Evolutionary conservation across 2,329 filamentous ascomycete genomes (phyloP), one percentile per base, ranked within the genome.

Genomic region (Polychaeton citri): DNA sequence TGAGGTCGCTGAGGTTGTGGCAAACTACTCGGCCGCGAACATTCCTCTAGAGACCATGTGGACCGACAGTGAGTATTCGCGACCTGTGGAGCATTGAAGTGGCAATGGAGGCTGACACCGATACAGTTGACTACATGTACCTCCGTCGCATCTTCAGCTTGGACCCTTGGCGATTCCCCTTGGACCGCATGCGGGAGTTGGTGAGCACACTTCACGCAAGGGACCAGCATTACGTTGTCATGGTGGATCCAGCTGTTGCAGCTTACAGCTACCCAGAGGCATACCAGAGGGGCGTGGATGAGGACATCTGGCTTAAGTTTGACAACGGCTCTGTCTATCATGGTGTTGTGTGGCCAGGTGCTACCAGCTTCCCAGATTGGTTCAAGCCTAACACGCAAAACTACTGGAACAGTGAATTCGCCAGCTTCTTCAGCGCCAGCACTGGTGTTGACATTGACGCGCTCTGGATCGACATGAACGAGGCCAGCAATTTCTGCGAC

Each of bases 301-400:
- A 69, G n/a, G 68, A 62, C 15, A 55, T 72, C 7, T 75, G 76
- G 54, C 50, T 74, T 20, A 67, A 68, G 47, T 45, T 40, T 6
- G 48, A 53, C 24, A 76, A 84, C 45, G 79, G 67, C 10, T 63
- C 63, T 8, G 52, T 71, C 18, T 71, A 68, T 41, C 48, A 69
- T 40, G 72, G 81, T 12, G 79, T 84, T 12, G 81, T 87, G 16
- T 88, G 82, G 82, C 78, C 82, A 5, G 82, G 82, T 32, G 50
- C 53, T 1, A 58, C 55, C 1, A 51, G 45, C 5, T 59, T 55
- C 41, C 56, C 56, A 1, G 83, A 88, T 53, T 88, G 81, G 81
- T 85, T 86, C 51, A 62, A 75, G 13, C 66, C 69, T 6, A 73
- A 74, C 35, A 72, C 74, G 2, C 68, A 75, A 33, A 49, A 59